A percentile compares a stretch with the other conserved stretches of the same genome.
phyloP scores from a whole-genome alignment of 176 grass and related monocot genomes.

The bread wheat (Triticum aestivum) region DNA sequence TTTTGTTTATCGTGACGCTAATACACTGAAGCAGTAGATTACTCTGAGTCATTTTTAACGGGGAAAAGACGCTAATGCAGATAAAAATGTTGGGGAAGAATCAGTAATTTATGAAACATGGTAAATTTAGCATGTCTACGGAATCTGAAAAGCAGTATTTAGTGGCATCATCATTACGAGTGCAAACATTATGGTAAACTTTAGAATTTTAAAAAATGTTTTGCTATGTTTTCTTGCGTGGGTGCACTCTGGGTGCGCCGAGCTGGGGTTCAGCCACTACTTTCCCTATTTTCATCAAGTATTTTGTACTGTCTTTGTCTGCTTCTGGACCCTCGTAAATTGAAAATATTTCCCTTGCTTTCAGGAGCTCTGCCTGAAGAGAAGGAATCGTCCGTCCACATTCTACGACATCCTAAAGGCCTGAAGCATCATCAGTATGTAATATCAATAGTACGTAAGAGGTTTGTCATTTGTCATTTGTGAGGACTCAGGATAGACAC shows the following conservation, averaged over 20 bases:
- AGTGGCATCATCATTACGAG: not conserved
- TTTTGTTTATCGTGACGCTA: not conserved
- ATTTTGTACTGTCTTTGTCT: not conserved
- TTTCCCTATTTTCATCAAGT: no score
- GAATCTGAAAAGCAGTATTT: not conserved
- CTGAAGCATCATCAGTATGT: not conserved
- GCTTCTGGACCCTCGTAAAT: not conserved
- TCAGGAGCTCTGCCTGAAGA: conserved; percentile 69
- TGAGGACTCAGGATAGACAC: not conserved
- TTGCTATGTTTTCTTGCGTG: no score
- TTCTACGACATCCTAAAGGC: conserved; percentile 60
- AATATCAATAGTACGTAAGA: not conserved
- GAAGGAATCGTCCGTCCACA: conserved; percentile 43
- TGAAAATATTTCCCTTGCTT: conserved; percentile 9
- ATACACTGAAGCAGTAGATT: not conserved
- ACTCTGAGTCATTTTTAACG: not conserved
- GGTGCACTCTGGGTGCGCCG: no score
- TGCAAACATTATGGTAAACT: not conserved
- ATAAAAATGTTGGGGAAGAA: not conserved
- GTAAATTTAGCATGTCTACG: not conserved
- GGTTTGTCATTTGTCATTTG: not conserved
- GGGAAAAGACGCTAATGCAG: not conserved
- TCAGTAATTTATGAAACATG: not conserved
- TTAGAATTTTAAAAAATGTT: not conserved
- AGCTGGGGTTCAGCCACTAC: no score